phyloP scores from a whole-genome alignment of 495 filamentous ascomycete genomes.

The Aspergillus indologenus region DNA sequence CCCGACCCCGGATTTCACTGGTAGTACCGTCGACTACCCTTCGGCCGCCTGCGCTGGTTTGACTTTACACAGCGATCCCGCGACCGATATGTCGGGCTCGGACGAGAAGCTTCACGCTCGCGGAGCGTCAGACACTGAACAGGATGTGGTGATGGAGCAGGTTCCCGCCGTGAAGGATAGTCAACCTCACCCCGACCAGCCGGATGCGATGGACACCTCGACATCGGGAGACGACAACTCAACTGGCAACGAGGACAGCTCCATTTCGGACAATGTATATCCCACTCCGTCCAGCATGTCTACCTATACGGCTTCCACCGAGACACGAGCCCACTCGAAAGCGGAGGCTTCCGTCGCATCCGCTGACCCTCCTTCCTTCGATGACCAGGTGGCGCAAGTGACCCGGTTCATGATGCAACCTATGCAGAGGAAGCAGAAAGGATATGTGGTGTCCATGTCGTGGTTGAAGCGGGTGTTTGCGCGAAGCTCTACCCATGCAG shows the following conservation, averaged over 20 bases:
- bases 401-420: conserved; percentile 49
- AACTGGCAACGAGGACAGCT: conserved; percentile 17
- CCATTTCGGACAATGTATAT: conserved; percentile 26
- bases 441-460: conserved; percentile 70
- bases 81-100: conserved; percentile 47
- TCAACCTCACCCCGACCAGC: conserved; percentile 19
- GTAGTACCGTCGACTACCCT: conserved; percentile 62
- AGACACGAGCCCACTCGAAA: conserved; percentile 18
- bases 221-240: conserved; percentile 24
- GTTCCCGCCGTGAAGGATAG: conserved; percentile 19
- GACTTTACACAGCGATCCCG: conserved; percentile 61
- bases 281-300: conserved; percentile 32
- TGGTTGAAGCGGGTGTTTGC: conserved; percentile 78
- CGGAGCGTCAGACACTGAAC: conserved; percentile 47
- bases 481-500: conserved; percentile 56
- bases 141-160: conserved; percentile 35
- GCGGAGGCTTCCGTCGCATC: conserved; percentile 13
- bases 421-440: conserved; percentile 65
- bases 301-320: conserved; percentile 24
- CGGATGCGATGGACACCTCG: conserved; percentile 25
- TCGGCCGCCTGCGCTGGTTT: conserved; percentile 71
- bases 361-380: conserved; percentile 54
- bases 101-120: conserved; percentile 36
- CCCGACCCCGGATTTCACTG: conserved; percentile 51
- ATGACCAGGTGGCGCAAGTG: conserved; percentile 75